phyloP scores from a whole-genome alignment of 2,329 filamentous ascomycete species.

The Eurotiales sp. region DNA sequence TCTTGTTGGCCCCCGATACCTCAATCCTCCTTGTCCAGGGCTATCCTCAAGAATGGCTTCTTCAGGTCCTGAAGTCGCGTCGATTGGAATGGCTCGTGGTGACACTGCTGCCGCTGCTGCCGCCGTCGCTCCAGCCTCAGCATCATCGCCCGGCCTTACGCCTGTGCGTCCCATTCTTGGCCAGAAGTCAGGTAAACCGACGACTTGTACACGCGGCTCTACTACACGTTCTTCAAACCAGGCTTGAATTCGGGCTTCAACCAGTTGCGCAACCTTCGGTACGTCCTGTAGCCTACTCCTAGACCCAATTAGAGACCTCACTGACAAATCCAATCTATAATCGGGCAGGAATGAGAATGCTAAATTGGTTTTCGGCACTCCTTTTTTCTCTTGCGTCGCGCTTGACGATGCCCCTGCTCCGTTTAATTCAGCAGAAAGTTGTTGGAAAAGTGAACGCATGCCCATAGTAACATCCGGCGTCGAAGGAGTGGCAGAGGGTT shows the following conservation, averaged over 20 bases:
- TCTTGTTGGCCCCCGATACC: conserved; percentile 29
- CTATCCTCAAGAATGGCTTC: conserved; percentile 16
- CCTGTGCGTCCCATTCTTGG: conserved; percentile 53
- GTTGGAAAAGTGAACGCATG: conserved; percentile 9
- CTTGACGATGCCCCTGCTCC: conserved; percentile 16
- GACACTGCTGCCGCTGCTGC: conserved; percentile 23
- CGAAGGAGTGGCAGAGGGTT: conserved; percentile 32
- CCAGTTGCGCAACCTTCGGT: conserved; percentile 63
- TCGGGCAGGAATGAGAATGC: conserved; percentile 79
- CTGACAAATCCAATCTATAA: conserved; percentile 63
- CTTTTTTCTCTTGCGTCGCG: conserved; percentile 45
- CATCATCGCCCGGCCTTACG: conserved; percentile 41
- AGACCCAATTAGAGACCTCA: conserved; percentile 61
- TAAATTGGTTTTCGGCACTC: conserved; percentile 75
- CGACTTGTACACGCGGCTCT: conserved; percentile 63
- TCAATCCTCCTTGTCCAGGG: conserved; percentile 29
- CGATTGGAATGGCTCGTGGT: conserved; percentile 26
- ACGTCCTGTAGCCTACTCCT: conserved; percentile 62
- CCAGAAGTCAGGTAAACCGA: conserved; percentile 60
- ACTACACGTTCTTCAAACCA: conserved; percentile 67
- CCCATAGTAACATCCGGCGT: conserved; percentile 17
- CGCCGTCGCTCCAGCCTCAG: conserved; percentile 23
- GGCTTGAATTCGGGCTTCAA: conserved; percentile 61
- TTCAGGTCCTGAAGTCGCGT: conserved; percentile 18
- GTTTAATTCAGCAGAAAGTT: conserved; percentile 13